A percentile compares a stretch with the other conserved stretches of the same genome.
These are phyloP conservation scores for Arachnomyces sp. DNA, from an alignment of 2,329 filamentous ascomycete genomes.

Conservation along the genomic window DNA sequence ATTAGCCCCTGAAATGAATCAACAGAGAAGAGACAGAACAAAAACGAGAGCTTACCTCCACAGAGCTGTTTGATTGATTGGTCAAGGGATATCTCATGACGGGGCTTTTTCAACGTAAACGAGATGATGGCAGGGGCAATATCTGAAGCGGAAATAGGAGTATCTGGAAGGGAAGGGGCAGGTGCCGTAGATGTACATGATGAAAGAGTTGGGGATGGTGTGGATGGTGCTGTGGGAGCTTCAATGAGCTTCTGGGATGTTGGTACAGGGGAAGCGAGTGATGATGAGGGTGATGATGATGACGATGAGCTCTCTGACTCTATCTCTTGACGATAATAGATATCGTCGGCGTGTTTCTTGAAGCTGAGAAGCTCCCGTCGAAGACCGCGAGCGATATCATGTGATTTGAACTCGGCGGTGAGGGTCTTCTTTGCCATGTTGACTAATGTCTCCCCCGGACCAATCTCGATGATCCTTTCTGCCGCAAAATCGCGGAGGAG, in stretches of 20 bases:
- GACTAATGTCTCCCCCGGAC: slow-evolving; percentile 28
- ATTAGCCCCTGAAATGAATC: slow-evolving; percentile 6
- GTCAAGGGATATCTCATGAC: slow-evolving; percentile 16
- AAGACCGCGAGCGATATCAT: slow-evolving; percentile 15
- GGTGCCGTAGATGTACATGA: background rate
- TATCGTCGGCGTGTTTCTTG: slow-evolving; percentile 14
- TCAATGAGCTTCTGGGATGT: too few relatives aligned
- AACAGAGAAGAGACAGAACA: background rate
- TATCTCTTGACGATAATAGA: slow-evolving; percentile 14
- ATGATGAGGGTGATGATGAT: slow-evolving; percentile 23
- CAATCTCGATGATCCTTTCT: slow-evolving; percentile 32
- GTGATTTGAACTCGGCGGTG: slow-evolving; percentile 14
- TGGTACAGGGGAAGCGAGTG: too few relatives aligned
- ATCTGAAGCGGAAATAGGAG: slow-evolving; percentile 16
- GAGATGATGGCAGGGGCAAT: slow-evolving; percentile 23
- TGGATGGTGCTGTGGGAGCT: slow-evolving; percentile 23
- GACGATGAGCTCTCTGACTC: slow-evolving; percentile 32
- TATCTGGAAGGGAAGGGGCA: slow-evolving; percentile 4
- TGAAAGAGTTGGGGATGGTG: slow-evolving; percentile 7
- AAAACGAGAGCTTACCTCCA: slow-evolving; percentile 13
- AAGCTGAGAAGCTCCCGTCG: slow-evolving; percentile 19
- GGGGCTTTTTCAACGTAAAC: slow-evolving; percentile 21
- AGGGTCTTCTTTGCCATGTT: slow-evolving; percentile 33
- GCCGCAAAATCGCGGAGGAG: slow-evolving; percentile 20
- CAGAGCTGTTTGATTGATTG: slow-evolving; percentile 28